Evolutionary conservation across 2,329 filamentous ascomycete species (phyloP), one percentile per base, ranked within the genome.

Genomic region (Chaetomiaceae sp.): DNA sequence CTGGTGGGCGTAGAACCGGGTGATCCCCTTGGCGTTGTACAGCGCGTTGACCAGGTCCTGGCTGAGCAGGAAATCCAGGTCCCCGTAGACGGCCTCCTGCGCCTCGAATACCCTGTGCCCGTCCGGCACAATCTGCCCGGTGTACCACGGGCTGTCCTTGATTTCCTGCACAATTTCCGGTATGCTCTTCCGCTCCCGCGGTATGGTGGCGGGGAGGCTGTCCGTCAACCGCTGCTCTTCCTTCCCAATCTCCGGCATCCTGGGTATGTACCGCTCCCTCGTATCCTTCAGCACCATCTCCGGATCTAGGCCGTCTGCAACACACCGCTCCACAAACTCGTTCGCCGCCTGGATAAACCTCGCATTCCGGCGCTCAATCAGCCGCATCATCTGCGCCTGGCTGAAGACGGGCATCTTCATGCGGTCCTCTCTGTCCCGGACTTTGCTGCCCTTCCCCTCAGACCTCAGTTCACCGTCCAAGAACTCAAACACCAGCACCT

Each of bases 31-130:
- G 8, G 89, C 88, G 62, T 97, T 97, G 73, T 95, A 99, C 1
- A 99, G 71, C 1, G 94, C 92, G 68, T 99, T 96, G n/a, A 99
- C 91, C 46, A 99, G 73, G 59, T 88, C 82, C 67, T 99, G 94
- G 48, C 91, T 96, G 7, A 99, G 78, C 17, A 87, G 75, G 65
- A 97, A 99, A 25, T 87, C 81, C 45, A 99, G 76, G 38, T 95
- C 87, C 1, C 90, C 91, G 63, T 88, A 91, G 0, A 91, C 80
- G 0, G 92, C 77, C 59, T 86, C 82, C 64, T 96, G 91, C 1
- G 88, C 82, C 60, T 95, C 90, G 64, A 96, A 95, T 0, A 95
- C 88, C 31, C 91, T 82, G 72, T 96, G 91, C 0, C 94, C 94
- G 61, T 95, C 88, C 0, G 91, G 90, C 1, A 97, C 91, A 59